phyloP scores from a whole-genome alignment of 306 rosid species.

The Lathyrus aphaca region DNA sequence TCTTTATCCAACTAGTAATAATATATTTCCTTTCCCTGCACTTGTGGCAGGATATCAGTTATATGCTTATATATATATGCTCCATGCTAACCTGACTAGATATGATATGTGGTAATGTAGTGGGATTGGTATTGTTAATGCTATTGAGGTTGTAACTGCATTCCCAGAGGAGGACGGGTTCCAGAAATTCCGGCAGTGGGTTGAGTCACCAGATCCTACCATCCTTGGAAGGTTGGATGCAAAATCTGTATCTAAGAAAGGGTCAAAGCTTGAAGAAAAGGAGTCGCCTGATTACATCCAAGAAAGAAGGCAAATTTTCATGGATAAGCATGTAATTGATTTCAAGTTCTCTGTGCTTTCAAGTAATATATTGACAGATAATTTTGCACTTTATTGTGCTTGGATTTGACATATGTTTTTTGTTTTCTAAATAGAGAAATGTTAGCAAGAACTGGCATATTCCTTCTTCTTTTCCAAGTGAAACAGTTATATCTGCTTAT shows the following conservation, averaged over 20 bases:
- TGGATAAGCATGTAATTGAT: slow-evolving; percentile 72
- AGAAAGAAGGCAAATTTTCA: slow-evolving; percentile 61
- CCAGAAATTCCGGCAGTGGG: slow-evolving; percentile 77
- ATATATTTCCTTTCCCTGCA: slow-evolving; percentile 17
- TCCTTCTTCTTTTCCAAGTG: slow-evolving; percentile 87
- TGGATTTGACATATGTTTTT: slow-evolving; percentile 16
- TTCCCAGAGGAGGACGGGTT: slow-evolving; percentile 94
- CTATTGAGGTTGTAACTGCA: slow-evolving; percentile 89
- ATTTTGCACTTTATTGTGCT: slow-evolving; percentile 29
- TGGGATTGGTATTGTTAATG: slow-evolving; percentile 98
- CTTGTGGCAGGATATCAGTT: slow-evolving; percentile 24
- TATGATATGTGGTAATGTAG: slow-evolving; percentile 49
- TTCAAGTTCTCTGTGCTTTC: slow-evolving; percentile 30
- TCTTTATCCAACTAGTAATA: background rate
- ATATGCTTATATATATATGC: slow-evolving; percentile 24
- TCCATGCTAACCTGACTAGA: slow-evolving; percentile 35
- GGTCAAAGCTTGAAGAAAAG: slow-evolving; percentile 52
- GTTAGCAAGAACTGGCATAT: slow-evolving; percentile 99
- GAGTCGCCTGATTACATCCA: slow-evolving; percentile 45
- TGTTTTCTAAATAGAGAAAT: slow-evolving; percentile 68
- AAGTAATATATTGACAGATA: slow-evolving; percentile 27
- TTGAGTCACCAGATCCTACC: slow-evolving; percentile 96
- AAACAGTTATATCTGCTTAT: slow-evolving; percentile 82
- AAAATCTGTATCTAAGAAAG: slow-evolving; percentile 59
- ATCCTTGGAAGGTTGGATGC: slow-evolving; percentile 68